Evolutionary conservation across 495 filamentous ascomycete species (phyloP).

Genomic region (Xylaria venustula): DNA sequence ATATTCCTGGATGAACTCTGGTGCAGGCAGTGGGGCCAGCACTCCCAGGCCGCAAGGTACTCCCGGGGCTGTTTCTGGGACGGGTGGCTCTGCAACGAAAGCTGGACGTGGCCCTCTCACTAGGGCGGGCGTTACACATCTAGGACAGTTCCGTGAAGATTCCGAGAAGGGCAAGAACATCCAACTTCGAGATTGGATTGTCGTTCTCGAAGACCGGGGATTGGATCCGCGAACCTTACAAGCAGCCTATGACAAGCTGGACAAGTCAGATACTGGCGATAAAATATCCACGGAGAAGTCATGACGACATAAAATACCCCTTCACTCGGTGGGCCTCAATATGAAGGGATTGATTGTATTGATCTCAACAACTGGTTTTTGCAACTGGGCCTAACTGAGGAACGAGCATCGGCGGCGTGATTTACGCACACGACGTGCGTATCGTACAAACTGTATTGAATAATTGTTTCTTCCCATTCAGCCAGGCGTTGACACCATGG

Average conservation of each 20-base stretch:
- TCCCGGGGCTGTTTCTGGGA: slow-evolving; percentile 24
- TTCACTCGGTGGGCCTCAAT: not conserved
- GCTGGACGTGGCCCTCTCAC: slow-evolving; percentile 27
- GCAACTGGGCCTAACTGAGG: not conserved
- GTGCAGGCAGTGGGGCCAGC: slow-evolving; percentile 42
- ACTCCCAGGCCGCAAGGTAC: slow-evolving; percentile 39
- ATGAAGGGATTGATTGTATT: not conserved
- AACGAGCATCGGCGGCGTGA: not conserved
- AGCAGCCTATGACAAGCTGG: slow-evolving; percentile 52
- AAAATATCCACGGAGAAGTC: slow-evolving; percentile 18
- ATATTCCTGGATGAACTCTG: slow-evolving; percentile 60
- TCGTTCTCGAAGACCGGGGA: slow-evolving; percentile 61
- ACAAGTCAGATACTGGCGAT: slow-evolving; percentile 30
- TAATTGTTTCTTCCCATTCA: slow-evolving; percentile 26
- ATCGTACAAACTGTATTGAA: slow-evolving; percentile 20
- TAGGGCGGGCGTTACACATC: slow-evolving; percentile 29
- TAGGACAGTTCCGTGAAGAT: slow-evolving; percentile 65
- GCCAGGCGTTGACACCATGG: slow-evolving; percentile 31
- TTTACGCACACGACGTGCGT: not conserved
- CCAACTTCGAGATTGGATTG: slow-evolving; percentile 68
- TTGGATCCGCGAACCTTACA: slow-evolving; percentile 54
- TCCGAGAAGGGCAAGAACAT: slow-evolving; percentile 59
- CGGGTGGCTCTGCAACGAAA: slow-evolving; percentile 16
- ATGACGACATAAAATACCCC: not conserved
- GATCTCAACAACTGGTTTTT: not conserved